Base-by-base conservation (phyloP, 495 filamentous ascomycete genomes). In the Penicillium coffeae region DNA sequence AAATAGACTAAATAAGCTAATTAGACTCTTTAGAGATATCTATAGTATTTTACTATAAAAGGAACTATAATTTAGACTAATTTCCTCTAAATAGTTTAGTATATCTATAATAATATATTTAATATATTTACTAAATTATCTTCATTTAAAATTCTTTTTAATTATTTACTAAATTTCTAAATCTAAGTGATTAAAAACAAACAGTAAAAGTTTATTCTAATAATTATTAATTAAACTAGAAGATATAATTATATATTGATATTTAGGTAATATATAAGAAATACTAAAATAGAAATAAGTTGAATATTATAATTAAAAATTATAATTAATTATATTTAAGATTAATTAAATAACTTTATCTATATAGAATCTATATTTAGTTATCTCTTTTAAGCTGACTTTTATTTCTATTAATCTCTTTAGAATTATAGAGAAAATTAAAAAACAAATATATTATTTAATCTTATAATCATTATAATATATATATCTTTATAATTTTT, bases 61-160 rank as follows among this genome's bases (percentile, higher is more conserved):
- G 21, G 10, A 19, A 15, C 21, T 16, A 10, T 55, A 37, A 47
- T 38, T 14, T 43, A 44, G 16, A 38, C 14, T 55, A 45, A 54
- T 20, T 10, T 45, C 38, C 41, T 45, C n/a, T 19, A 49, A 50
- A 15, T 10, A 4, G 10, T 30, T 10, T 30, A 30, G 10, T 30
- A 5, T 30, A 30, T 39, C 2, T 18, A 39, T 18, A 39, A 39
- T n/a, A 18, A 18, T 39, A 20, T 20, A 3, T 39, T 20, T 39
- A 39, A 39, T 9, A 39, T 39, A 2, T 20, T 20, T 2, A 16
- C 8, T 10, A 39, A 39, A 30, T 10, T 30, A 5, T 30, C 25
- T 10, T 10, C 10, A 5, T 30, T 30, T 30, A 4, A 30, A 30
- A 10, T 10, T 10, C 10, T 30, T 30, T 30, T 30, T 10, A 30